Evolutionary conservation across 1,284 basidiomycete genomes (phyloP), one percentile per base, ranked within the genome.

Genomic region (Pyrrhoderma noxium): DNA sequence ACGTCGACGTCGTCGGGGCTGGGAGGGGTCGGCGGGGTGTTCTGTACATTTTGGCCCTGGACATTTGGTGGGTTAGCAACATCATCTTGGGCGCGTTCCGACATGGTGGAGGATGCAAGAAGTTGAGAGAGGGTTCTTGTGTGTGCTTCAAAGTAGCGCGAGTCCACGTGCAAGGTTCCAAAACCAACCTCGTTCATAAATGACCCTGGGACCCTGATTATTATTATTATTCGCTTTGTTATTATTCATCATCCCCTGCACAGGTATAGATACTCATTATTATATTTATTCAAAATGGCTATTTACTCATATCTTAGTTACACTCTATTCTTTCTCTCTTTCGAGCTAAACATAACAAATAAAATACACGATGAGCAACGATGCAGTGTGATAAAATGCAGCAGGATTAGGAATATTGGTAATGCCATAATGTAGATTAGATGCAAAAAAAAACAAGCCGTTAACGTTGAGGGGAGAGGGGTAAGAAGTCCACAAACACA

Each of bases 1-100:
- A 38, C 38, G 36, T 55, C 53, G 21, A 44, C 16, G 8, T 55
- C 53, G 3, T 55, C 53, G 18, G 53, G 53, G 41, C 53, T 55
- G 13, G 49, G 53, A 11, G 53, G 53, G 8, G 53, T 55, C 8
- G 49, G 49, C 16, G 53, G 49, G 13, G 48, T 11, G 11, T 31
- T 31, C 27, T 31, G 27, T 11, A 11, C 27, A 31, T 5, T 31
- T 5, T 5, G 27, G 5, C 14, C 21, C 14, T 40, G 38, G 5
- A 22, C 38, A n/a, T 40, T 40, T 11, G 39, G 45, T 8, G 22
- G n/a, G 5, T 8, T 35, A 21, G 27, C 23, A 27, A 25, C 31
- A 44, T 25, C 43, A 35, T 25, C 23, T 7, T 9, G 13, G 21
- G 22, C 43, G 21, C 34, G 42, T 16, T 51, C 42, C 13, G 49